phyloP scores from a whole-genome alignment of 2,329 filamentous ascomycete genomes.

The Penicillium frequentans region DNA sequence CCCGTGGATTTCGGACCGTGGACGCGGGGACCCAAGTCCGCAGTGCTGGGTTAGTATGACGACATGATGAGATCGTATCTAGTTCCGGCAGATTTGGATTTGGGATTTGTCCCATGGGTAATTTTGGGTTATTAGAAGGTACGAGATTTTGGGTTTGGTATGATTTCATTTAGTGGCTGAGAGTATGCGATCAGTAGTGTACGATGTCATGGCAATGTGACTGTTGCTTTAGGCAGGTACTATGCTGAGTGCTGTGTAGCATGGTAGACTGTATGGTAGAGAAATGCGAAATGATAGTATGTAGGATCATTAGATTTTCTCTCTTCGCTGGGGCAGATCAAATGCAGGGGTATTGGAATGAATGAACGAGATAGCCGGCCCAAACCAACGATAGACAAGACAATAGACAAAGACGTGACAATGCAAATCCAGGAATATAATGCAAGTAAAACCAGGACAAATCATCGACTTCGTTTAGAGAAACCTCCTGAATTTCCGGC shows the following conservation, averaged over 20 bases:
- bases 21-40: constrained; percentile 15
- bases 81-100: neutral
- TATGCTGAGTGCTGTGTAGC: neutral
- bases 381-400: constrained; percentile 12
- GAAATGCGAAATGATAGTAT: neutral
- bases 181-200: neutral
- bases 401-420: neutral
- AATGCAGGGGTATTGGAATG: constrained; percentile 27
- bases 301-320: neutral
- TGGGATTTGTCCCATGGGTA: neutral
- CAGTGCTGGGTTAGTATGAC: constrained; percentile 19
- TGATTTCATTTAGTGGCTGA: neutral
- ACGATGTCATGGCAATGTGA: neutral
- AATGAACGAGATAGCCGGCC: constrained; percentile 23
- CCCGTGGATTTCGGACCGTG: constrained; percentile 1
- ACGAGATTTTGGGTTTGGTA: neutral
- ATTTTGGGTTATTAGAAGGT: neutral
- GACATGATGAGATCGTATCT: constrained; percentile 9
- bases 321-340: constrained; percentile 8
- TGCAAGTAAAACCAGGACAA: neutral
- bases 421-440: neutral
- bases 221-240: neutral
- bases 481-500: constrained; percentile 29
- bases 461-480: constrained; percentile 36
- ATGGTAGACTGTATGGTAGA: neutral